phyloP scores from a whole-genome alignment of 305 asterid species.

The Rubia occidens region DNA sequence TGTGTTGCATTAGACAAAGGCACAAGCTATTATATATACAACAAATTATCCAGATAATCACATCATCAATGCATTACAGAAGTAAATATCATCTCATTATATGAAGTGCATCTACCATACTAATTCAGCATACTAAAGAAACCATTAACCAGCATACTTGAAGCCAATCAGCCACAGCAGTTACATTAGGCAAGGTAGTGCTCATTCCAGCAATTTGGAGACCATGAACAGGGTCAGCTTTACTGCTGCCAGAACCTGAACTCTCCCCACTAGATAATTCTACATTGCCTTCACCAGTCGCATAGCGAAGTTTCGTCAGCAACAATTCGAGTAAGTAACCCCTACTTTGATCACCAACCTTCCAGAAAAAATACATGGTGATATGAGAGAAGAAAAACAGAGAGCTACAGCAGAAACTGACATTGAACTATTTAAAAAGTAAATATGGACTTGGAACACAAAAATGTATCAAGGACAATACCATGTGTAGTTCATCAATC shows the following conservation, averaged over 20 bases:
- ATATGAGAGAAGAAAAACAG: neutral
- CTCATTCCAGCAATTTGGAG: slow-evolving; percentile 99
- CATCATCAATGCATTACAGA: neutral
- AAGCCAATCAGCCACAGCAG: slow-evolving; percentile 96
- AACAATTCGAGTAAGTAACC: slow-evolving; percentile 95
- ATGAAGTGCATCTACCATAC: slow-evolving; percentile 7
- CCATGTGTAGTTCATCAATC: slow-evolving; percentile 99
- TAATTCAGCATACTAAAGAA: slow-evolving; percentile 1
- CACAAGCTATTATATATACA: neutral
- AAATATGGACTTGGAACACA: neutral
- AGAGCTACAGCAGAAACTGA: neutral
- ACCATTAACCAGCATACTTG: slow-evolving; percentile 49
- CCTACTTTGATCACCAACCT: slow-evolving; percentile 99
- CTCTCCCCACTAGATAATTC: slow-evolving; percentile 89
- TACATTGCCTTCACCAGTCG: slow-evolving; percentile 90
- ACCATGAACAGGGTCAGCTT: slow-evolving; percentile 67
- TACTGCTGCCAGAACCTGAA: slow-evolving; percentile 77
- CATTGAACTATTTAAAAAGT: slow-evolving; percentile 12
- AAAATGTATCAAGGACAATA: slow-evolving; percentile 26
- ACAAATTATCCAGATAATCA: neutral
- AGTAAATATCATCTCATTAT: neutral
- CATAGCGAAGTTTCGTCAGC: slow-evolving; percentile 96
- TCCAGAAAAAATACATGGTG: slow-evolving; percentile 20
- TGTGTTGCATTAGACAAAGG: neutral
- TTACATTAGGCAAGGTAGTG: slow-evolving; percentile 91